A percentile compares a stretch with the other conserved stretches of the same genome.
These are phyloP conservation scores for Cladophialophora exuberans DNA, from an alignment of 2,329 filamentous ascomycete genomes.

Conservation along the genomic window DNA sequence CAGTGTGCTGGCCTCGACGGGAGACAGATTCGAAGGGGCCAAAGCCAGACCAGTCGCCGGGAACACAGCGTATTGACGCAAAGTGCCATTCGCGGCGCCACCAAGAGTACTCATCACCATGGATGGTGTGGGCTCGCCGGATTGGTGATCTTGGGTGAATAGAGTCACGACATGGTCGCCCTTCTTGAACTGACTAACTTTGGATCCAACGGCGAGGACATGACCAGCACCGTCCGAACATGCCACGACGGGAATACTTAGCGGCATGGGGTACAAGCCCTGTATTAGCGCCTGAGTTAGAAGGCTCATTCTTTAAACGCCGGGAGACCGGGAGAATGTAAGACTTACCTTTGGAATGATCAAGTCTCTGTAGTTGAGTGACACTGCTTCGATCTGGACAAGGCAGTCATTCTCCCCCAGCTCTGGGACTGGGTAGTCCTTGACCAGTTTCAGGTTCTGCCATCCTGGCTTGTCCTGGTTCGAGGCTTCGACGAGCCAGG, in stretches of 20 bases:
- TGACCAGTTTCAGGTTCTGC: constrained; percentile 44
- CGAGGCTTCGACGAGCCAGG: constrained; percentile 19
- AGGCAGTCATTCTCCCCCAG: constrained; percentile 73
- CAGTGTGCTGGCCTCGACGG: constrained; percentile 60
- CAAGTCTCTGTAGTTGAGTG: constrained; percentile 56
- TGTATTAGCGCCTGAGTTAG: too few relatives aligned
- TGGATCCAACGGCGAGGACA: constrained; percentile 56
- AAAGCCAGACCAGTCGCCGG: constrained; percentile 69
- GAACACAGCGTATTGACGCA: constrained; percentile 70
- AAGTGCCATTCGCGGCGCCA: constrained; percentile 67
- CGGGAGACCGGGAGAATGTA: neutral
- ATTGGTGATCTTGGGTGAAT: constrained; percentile 62
- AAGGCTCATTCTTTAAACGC: too few relatives aligned
- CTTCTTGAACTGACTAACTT: constrained; percentile 59
- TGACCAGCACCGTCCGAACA: constrained; percentile 50
- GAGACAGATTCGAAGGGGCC: constrained; percentile 60
- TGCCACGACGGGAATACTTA: constrained; percentile 47
- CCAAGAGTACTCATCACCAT: constrained; percentile 63
- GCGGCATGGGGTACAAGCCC: constrained; percentile 53
- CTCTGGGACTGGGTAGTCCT: constrained; percentile 59
- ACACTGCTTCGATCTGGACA: constrained; percentile 62
- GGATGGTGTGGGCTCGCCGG: constrained; percentile 48
- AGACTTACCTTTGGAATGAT: constrained; percentile 44
- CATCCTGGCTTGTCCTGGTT: constrained; percentile 10
- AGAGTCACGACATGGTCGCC: constrained; percentile 62